Base-by-base conservation (phyloP, 495 filamentous ascomycete species). In the Annulohypoxylon moriforme region DNA sequence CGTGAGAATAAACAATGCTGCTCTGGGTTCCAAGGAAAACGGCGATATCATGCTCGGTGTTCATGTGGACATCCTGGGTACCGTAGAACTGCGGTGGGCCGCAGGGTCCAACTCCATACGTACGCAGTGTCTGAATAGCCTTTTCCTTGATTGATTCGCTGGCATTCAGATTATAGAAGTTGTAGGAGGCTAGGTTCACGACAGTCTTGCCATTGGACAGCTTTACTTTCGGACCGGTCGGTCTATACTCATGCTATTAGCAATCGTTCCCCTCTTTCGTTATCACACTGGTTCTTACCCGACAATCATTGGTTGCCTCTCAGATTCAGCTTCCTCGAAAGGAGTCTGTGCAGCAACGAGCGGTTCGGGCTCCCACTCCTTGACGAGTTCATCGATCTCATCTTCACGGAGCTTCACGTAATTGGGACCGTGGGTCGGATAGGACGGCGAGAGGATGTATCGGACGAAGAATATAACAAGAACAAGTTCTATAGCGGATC, bases 41-140 rank as follows among this genome's bases (percentile, higher is more conserved):
- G 3, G 96, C 93, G 77, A 99, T 94, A 79, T 99, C 94, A 42
- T 92, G 90, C 79, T 99, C 96, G 1, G 92, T 93, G 83, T 95
- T 93, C 89, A 98, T 94, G 80, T 99, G 96, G 18, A 99, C 94
- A 81, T 99, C 96, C 77, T 99, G 96, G 24, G 93, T 98, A 59
- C 94, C 96, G 82, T 99, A 99, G 82, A 99, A 99, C 36, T 95
- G 93, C 13, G 96, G 95, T 2, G 96, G 96, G 34, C 94, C 94
- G 80, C 96, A 99, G 57, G 96, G 94, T 20, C 96, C 96, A 36
- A 98, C 96, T 44, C 96, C 96, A 74, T 99, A 98, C 65, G 90
- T 95, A 56, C 95, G 92, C 24, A 99, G 87, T 5, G 94, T 96
- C 76, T 94, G 91, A 68, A 98, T 93, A 0, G 94, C 96, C 77